These are phyloP conservation scores for Bisporella sp. DNA, from an alignment of 2,329 filamentous ascomycete genomes.

Conservation along the genomic window DNA sequence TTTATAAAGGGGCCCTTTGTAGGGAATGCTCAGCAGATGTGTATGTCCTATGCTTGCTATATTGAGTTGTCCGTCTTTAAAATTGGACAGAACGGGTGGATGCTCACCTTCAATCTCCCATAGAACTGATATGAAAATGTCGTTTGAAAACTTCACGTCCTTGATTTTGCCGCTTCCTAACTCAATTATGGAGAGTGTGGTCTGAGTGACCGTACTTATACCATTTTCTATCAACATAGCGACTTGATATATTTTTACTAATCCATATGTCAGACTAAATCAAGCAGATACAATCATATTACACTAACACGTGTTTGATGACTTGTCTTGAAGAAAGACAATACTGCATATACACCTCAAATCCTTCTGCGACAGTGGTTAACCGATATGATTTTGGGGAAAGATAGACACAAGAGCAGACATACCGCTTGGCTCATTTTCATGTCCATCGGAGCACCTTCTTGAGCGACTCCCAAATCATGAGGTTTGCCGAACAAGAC, in stretches of 20 bases:
- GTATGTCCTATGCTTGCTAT: constrained; percentile 7
- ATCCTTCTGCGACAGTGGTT: constrained; percentile 8
- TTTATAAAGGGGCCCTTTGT: constrained; percentile 3
- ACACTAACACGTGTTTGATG: no score
- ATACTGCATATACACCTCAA: not conserved
- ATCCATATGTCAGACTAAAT: no score
- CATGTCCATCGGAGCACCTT: constrained; percentile 19
- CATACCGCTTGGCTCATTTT: constrained; percentile 18
- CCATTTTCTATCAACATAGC: constrained; percentile 20
- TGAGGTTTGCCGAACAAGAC: constrained; percentile 56
- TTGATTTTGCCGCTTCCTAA: constrained; percentile 24
- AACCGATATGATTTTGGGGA: not conserved
- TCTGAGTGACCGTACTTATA: constrained; percentile 19
- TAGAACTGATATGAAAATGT: constrained; percentile 20
- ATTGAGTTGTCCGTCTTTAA: not conserved
- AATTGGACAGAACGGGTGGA: not conserved
- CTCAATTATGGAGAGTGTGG: constrained; percentile 15
- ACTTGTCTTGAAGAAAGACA: constrained; percentile 5
- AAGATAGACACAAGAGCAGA: not conserved
- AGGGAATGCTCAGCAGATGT: constrained; percentile 20
- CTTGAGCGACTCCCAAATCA: constrained; percentile 13
- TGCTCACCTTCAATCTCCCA: constrained; percentile 22
- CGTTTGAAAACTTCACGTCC: constrained; percentile 25
- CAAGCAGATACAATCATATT: no score
- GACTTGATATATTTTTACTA: no score